Evolutionary conservation across 1,139 yeast genomes (phyloP).

Genomic region (Debaryomycetaceae sp.): DNA sequence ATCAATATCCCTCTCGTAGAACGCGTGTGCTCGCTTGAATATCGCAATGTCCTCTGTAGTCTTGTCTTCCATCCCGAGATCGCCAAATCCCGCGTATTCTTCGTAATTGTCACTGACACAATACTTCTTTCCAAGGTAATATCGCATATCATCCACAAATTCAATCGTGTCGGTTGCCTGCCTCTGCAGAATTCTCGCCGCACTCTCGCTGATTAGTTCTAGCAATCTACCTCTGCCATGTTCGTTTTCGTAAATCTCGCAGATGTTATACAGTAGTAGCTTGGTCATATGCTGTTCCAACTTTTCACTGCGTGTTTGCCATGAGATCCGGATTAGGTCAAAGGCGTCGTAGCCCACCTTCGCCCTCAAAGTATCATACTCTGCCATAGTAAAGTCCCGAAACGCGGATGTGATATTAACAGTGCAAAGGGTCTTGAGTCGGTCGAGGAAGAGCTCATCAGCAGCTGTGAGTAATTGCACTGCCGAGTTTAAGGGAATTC

Average conservation of each 20-base stretch:
- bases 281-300: constrained; percentile 56
- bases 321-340: constrained; percentile 51
- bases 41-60: constrained; percentile 18
- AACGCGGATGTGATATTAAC: constrained; percentile 40
- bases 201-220: constrained; percentile 30
- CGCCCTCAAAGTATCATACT: constrained; percentile 10
- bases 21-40: constrained; percentile 15
- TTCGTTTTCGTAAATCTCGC: constrained; percentile 20
- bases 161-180: constrained; percentile 76
- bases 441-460: constrained; percentile 50
- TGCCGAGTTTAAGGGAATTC: constrained; percentile 38
- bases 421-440: constrained; percentile 58
- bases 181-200: constrained; percentile 46
- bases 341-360: constrained; percentile 30
- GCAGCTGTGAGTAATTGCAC: constrained; percentile 50
- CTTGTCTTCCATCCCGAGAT: constrained; percentile 8
- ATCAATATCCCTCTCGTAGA: constrained; percentile 24
- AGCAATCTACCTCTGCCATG: constrained; percentile 14
- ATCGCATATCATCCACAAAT: constrained; percentile 65
- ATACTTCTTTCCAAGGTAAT: constrained; percentile 42
- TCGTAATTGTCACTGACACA: constrained; percentile 18
- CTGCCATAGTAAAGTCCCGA: constrained; percentile 10
- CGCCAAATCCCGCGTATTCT: constrained; percentile 14
- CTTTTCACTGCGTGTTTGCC: constrained; percentile 58
- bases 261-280: constrained; percentile 42